Evolutionary conservation across 2,329 filamentous ascomycete species (phyloP).

Genomic region (Trichoderma sp.): DNA sequence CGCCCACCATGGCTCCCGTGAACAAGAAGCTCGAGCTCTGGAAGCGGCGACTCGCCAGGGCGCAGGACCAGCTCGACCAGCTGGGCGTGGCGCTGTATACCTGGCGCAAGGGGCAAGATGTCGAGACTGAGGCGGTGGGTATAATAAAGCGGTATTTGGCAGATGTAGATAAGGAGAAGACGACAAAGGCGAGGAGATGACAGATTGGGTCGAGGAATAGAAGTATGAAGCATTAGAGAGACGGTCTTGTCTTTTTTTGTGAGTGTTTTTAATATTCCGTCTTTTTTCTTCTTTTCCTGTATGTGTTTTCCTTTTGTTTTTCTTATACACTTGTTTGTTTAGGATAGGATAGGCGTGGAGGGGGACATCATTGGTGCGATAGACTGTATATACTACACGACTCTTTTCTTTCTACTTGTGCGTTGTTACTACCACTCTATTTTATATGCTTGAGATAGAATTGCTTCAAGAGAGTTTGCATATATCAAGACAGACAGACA

Average conservation of each 20-base stretch:
- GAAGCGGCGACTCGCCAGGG: constrained; percentile 66
- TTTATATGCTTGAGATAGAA: constrained; percentile 1
- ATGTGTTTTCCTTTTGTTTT: neutral
- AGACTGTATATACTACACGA: constrained; percentile 6
- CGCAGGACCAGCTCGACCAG: constrained; percentile 62
- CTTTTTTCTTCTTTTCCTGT: neutral
- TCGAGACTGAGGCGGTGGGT: constrained; percentile 64
- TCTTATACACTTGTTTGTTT: neutral
- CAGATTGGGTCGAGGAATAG: neutral
- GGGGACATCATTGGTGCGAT: neutral
- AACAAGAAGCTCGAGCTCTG: constrained; percentile 75
- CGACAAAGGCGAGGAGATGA: neutral
- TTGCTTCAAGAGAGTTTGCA: neutral
- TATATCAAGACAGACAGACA: neutral
- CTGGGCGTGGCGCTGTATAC: constrained; percentile 69
- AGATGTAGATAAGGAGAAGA: constrained; percentile 40
- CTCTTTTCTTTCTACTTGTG: neutral
- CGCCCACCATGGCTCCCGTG: constrained; percentile 40
- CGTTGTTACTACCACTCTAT: neutral
- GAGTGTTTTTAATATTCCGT: neutral
- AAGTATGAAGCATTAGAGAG: neutral
- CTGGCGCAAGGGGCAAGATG: constrained; percentile 73
- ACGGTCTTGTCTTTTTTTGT: neutral
- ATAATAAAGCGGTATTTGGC: constrained; percentile 60
- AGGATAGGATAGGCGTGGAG: neutral